Evolutionary conservation across 768 basidiomycete species (phyloP).

Genomic region (Mycena amicta): DNA sequence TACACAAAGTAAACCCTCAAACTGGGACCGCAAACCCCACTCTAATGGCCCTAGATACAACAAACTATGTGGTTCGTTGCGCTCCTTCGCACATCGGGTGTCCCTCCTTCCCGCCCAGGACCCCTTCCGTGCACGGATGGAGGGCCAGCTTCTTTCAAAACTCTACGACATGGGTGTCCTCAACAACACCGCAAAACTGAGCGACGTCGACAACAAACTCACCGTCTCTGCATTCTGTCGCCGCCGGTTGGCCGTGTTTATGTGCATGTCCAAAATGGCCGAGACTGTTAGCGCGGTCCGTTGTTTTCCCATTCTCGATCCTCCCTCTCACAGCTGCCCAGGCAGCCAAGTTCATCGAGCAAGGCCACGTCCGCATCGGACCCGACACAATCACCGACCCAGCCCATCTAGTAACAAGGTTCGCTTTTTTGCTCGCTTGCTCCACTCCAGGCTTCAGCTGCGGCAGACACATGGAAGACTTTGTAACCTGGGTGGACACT

Average conservation of each 20-base stretch:
- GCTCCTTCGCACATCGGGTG: slow-evolving; percentile 83
- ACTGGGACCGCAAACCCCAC: not conserved
- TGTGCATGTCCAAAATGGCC: slow-evolving; percentile 92
- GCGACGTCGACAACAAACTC: slow-evolving; percentile 94
- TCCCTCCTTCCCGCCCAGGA: slow-evolving; percentile 88
- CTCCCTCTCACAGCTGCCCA: slow-evolving; percentile 34
- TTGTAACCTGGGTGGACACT: slow-evolving; percentile 98
- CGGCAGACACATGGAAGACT: slow-evolving; percentile 94
- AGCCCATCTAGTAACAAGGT: slow-evolving; percentile 92
- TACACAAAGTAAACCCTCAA: slow-evolving; percentile 72
- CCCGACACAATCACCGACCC: slow-evolving; percentile 96
- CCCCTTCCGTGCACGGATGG: slow-evolving; percentile 82
- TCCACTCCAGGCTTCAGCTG: slow-evolving; percentile 1
- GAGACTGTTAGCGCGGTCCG: slow-evolving; percentile 92
- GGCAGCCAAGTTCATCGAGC: slow-evolving; percentile 97
- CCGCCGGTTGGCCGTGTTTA: slow-evolving; percentile 87
- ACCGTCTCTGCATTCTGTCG: slow-evolving; percentile 95
- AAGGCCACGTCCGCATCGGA: slow-evolving; percentile 96
- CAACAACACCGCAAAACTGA: slow-evolving; percentile 83
- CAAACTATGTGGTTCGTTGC: slow-evolving; percentile 86
- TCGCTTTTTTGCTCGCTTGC: slow-evolving; percentile 17
- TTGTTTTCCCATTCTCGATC: slow-evolving; percentile 23
- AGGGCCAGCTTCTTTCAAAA: slow-evolving; percentile 86
- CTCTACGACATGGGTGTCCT: slow-evolving; percentile 97
- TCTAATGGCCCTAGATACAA: slow-evolving; percentile 66